These are phyloP conservation scores for Leccinum imitatum DNA, from an alignment of 768 basidiomycete species.

Conservation along the genomic window DNA sequence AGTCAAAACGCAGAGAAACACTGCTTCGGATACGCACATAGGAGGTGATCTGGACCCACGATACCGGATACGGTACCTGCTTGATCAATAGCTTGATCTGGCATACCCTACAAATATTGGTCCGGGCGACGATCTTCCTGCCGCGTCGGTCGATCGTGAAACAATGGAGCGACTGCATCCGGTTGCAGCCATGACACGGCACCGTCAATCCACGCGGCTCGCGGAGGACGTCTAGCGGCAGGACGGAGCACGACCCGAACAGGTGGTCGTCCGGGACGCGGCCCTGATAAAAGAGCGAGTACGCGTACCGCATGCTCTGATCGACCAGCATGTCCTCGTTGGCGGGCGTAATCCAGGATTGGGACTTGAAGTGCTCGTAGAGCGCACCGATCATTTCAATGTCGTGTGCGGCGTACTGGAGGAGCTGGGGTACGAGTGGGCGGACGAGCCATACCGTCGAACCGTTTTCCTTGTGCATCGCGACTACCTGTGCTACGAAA, in stretches of 20 bases:
- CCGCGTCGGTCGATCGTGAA: slow-evolving; percentile 20
- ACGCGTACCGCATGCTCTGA: slow-evolving; percentile 31
- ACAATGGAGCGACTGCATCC: slow-evolving; percentile 31
- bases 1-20: background rate
- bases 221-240: slow-evolving; percentile 29
- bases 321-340: slow-evolving; percentile 18
- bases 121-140: slow-evolving; percentile 23
- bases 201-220: slow-evolving; percentile 27
- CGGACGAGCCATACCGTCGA: slow-evolving; percentile 36
- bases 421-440: slow-evolving; percentile 36
- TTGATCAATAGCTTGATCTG: slow-evolving; percentile 33
- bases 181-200: slow-evolving; percentile 26
- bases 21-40: slow-evolving; percentile 14
- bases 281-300: slow-evolving; percentile 29
- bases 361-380: slow-evolving; percentile 33
- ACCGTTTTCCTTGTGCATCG: slow-evolving; percentile 35
- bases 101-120: slow-evolving; percentile 28
- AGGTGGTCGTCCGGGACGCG: slow-evolving; percentile 26
- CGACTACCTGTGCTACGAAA: slow-evolving; percentile 34
- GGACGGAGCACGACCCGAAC: slow-evolving; percentile 24
- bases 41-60: slow-evolving; percentile 22
- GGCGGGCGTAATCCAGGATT: slow-evolving; percentile 21
- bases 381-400: slow-evolving; percentile 38
- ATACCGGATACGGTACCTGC: slow-evolving; percentile 19
- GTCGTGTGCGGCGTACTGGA: slow-evolving; percentile 44